These are phyloP conservation scores for Paracoccidioides brasiliensis DNA, from an alignment of 2,329 filamentous ascomycete species.

Conservation along the genomic window DNA sequence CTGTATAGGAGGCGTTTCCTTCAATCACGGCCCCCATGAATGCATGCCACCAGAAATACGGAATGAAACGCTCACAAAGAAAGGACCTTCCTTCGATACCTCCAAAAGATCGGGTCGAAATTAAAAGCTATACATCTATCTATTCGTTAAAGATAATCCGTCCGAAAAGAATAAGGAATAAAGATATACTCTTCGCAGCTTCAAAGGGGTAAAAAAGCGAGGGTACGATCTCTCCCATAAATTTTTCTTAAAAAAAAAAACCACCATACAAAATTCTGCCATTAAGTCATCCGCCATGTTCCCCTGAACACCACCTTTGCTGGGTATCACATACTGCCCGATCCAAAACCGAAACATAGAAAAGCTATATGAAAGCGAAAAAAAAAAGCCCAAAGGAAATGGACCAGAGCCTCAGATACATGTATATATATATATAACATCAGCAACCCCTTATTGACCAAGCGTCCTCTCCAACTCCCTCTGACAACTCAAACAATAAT, in stretches of 20 bases:
- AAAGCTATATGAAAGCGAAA: conserved; percentile 6
- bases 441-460: conserved; percentile 13
- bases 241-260: neutral
- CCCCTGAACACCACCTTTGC: conserved; percentile 2
- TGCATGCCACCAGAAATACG: no score
- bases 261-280: neutral
- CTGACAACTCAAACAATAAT: conserved; percentile 51
- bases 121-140: neutral
- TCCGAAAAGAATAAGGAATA: neutral
- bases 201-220: neutral
- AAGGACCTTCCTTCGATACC: no score
- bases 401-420: neutral
- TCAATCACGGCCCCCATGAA: no score
- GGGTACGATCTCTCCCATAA: neutral
- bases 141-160: neutral
- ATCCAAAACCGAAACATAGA: conserved; percentile 6
- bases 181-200: neutral
- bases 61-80: no score
- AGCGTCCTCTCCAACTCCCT: conserved; percentile 27
- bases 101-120: no score
- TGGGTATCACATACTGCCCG: conserved; percentile 3
- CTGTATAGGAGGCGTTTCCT: no score
- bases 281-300: neutral
- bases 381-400: conserved; percentile 6
- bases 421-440: neutral